Evolutionary conservation across 2,329 filamentous ascomycete species (phyloP).

Genomic region (Clarireedia hainanense): DNA sequence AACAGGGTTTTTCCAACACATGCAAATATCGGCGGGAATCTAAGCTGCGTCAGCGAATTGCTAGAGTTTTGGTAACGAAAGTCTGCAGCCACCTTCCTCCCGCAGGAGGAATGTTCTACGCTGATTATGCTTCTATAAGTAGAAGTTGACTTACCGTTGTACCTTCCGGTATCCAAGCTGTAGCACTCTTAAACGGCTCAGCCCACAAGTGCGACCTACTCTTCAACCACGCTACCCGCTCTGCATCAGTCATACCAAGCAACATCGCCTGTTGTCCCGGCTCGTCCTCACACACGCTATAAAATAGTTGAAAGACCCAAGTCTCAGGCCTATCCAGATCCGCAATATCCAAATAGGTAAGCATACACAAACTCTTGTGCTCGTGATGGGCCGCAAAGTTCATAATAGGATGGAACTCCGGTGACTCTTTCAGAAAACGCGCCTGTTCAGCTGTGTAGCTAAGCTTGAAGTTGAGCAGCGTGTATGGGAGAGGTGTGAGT

Average conservation of each 20-base stretch:
- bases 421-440: slow-evolving; percentile 13
- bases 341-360: background rate
- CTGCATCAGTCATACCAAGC: background rate
- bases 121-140: too few species aligned
- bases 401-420: slow-evolving; percentile 6
- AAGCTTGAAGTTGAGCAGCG: background rate
- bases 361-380: background rate
- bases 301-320: slow-evolving; percentile 1
- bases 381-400: background rate
- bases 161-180: background rate
- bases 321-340: background rate
- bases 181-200: slow-evolving; percentile 3
- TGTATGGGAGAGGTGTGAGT: background rate
- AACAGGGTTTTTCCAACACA: background rate
- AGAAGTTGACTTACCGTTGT: background rate
- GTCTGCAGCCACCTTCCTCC: background rate
- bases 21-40: background rate
- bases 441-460: slow-evolving; percentile 1
- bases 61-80: background rate
- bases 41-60: background rate
- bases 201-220: background rate
- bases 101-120: background rate
- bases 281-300: background rate
- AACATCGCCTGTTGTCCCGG: background rate
- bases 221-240: background rate